These are phyloP conservation scores for Austroboletus niveus DNA, from an alignment of 1,284 basidiomycete species.

Conservation along the genomic window DNA sequence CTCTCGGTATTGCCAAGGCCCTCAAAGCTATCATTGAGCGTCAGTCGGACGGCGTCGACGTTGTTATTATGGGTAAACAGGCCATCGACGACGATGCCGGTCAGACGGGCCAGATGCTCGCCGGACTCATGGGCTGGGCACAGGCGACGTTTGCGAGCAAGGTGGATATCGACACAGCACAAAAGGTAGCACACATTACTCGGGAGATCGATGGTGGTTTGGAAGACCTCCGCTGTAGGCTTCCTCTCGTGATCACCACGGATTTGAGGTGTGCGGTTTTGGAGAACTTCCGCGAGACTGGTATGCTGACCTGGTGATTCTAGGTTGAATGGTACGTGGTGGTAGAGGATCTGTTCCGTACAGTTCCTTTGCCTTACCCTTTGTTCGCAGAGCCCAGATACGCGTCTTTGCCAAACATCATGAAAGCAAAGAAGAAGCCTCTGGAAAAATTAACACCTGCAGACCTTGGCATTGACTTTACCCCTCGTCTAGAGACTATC, in stretches of 20 bases:
- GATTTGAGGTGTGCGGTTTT: slow-evolving; percentile 74
- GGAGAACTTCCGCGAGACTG: neutral
- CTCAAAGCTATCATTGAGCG: slow-evolving; percentile 77
- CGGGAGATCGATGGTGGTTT: slow-evolving; percentile 96
- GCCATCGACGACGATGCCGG: slow-evolving; percentile 97
- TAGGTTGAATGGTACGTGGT: slow-evolving; percentile 58
- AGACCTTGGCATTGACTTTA: slow-evolving; percentile 83
- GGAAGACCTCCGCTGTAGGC: slow-evolving; percentile 76
- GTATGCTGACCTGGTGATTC: slow-evolving; percentile 2
- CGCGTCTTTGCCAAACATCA: slow-evolving; percentile 92
- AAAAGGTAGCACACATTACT: slow-evolving; percentile 72
- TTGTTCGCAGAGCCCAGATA: slow-evolving; percentile 78
- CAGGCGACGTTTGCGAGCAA: slow-evolving; percentile 97
- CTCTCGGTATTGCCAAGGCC: slow-evolving; percentile 84
- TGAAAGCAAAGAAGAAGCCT: slow-evolving; percentile 99
- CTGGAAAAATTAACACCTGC: slow-evolving; percentile 81
- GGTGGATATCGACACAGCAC: slow-evolving; percentile 72
- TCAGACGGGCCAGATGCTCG: slow-evolving; percentile 98
- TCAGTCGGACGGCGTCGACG: slow-evolving; percentile 68
- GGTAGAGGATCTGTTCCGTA: neutral
- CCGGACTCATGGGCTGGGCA: slow-evolving; percentile 88
- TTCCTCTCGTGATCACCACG: slow-evolving; percentile 91
- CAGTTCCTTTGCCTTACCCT: neutral
- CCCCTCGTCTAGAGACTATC: slow-evolving; percentile 82
- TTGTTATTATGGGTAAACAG: slow-evolving; percentile 98